These are phyloP conservation scores for Plasmodium reichenowi DNA, from an alignment of 169 alveolate genomes.

Conservation along the genomic window DNA sequence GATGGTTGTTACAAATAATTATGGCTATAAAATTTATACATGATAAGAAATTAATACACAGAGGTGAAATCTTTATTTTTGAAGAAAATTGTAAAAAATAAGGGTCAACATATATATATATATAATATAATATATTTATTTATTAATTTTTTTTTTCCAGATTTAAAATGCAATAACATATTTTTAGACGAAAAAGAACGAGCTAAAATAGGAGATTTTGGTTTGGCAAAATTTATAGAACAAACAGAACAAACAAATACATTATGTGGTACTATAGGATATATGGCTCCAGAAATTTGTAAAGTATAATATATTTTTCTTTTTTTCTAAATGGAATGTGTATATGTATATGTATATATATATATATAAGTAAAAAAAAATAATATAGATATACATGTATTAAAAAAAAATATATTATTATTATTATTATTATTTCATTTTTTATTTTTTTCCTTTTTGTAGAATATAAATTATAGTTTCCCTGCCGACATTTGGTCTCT, in stretches of 20 bases:
- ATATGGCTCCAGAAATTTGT: conserved; percentile 77
- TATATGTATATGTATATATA: background rate
- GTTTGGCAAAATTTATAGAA: conserved; percentile 68
- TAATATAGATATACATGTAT: background rate
- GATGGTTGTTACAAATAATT: conserved; percentile 72
- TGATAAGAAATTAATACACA: conserved; percentile 66
- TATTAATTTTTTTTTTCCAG: conserved; percentile 21
- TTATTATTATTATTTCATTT: background rate
- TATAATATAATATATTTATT: background rate
- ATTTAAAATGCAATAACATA: conserved; percentile 76
- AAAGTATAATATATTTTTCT: conserved; percentile 21
- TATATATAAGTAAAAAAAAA: background rate
- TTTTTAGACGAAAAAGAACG: conserved; percentile 76
- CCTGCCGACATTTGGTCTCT: conserved; percentile 78
- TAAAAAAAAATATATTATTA: background rate
- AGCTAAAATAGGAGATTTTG: conserved; percentile 77
- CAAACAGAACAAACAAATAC: conserved; percentile 71
- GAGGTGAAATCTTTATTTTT: conserved; percentile 26
- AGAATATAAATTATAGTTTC: conserved; percentile 68
- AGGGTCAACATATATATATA: too few species aligned
- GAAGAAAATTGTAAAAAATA: too few species aligned
- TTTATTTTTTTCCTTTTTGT: background rate
- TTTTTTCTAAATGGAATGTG: background rate
- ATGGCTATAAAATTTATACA: conserved; percentile 76
- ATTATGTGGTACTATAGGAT: conserved; percentile 78